These are phyloP conservation scores for Wallacemonas sp. DNA, from an alignment of 208 protist genomes.

Conservation along the genomic window DNA sequence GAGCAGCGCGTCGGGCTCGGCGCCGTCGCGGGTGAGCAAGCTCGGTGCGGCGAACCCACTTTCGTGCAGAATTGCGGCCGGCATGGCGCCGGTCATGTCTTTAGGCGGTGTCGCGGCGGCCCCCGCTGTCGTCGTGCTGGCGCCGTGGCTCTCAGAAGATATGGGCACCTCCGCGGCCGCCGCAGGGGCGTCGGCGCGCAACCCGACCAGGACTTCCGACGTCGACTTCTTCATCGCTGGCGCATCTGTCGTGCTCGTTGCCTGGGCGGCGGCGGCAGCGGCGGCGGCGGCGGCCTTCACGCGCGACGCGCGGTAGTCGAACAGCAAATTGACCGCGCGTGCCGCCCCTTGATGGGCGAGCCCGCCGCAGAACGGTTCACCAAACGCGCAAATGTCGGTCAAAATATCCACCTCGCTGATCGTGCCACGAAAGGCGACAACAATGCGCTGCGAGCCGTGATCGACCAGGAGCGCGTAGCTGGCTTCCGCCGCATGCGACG, in stretches of 20 bases:
- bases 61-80: background rate
- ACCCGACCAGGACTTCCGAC: too few species aligned
- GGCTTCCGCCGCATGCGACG: conserved; percentile 35
- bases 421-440: conserved; percentile 68
- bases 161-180: too few species aligned
- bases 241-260: background rate
- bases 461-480: conserved; percentile 63
- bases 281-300: background rate
- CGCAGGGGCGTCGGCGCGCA: too few species aligned
- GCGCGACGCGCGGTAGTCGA: conserved; percentile 42
- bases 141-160: too few species aligned
- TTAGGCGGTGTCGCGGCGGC: background rate
- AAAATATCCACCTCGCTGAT: conserved; percentile 59
- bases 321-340: conserved; percentile 41
- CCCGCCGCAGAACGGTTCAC: conserved; percentile 49
- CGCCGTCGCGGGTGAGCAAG: background rate
- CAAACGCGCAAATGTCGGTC: conserved; percentile 56
- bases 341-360: conserved; percentile 57
- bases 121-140: too few species aligned
- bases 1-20: conserved; percentile 30
- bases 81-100: background rate
- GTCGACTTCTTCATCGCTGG: background rate
- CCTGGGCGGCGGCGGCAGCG: background rate
- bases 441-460: conserved; percentile 42
- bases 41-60: background rate